phyloP scores from a whole-genome alignment of 1,139 yeast species.

The Candida sanyaensis region DNA sequence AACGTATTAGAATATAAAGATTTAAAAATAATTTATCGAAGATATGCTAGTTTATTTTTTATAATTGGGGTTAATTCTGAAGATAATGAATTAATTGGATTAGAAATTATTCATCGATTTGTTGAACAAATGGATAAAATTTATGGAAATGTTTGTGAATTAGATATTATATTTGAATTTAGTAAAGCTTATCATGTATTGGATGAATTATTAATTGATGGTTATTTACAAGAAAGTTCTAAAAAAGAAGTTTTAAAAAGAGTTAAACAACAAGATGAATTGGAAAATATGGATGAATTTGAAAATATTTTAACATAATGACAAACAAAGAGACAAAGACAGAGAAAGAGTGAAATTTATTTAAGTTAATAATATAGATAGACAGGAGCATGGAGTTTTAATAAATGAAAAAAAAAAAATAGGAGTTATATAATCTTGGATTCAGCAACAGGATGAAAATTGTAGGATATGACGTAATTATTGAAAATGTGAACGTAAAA shows the following conservation, averaged over 20 bases:
- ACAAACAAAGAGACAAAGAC: no score
- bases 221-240: constrained; percentile 82
- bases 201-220: constrained; percentile 84
- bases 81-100: constrained; percentile 83
- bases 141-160: constrained; percentile 94
- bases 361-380: no score
- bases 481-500: no score
- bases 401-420: background rate
- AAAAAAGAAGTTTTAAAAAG: constrained; percentile 76
- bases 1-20: constrained; percentile 91
- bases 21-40: constrained; percentile 81
- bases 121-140: constrained; percentile 97
- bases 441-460: no score
- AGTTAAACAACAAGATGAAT: constrained; percentile 74
- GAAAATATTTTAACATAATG: constrained; percentile 36
- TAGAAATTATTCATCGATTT: constrained; percentile 87
- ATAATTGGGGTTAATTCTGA: constrained; percentile 81
- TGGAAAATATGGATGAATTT: constrained; percentile 56
- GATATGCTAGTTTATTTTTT: constrained; percentile 92
- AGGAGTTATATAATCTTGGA: background rate
- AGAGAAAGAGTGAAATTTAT: background rate
- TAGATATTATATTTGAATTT: constrained; percentile 92
- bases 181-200: constrained; percentile 89
- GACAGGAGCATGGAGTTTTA: background rate
- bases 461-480: no score